These are phyloP conservation scores for Diaporthe citrichinensis DNA, from an alignment of 2,329 filamentous ascomycete genomes.

Conservation along the genomic window DNA sequence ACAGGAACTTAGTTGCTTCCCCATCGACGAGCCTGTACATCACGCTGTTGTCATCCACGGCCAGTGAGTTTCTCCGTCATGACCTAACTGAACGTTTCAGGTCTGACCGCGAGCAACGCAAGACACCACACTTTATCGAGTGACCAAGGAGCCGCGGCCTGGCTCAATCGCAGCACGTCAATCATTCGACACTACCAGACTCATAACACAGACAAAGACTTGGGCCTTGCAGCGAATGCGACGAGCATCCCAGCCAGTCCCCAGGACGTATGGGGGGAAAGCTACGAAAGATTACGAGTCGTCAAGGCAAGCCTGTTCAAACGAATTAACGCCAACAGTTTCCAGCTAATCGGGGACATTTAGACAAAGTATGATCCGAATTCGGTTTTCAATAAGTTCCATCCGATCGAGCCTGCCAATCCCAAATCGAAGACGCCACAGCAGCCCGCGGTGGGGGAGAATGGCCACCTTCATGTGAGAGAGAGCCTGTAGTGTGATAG, in stretches of 20 bases:
- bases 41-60: background rate
- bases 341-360: background rate
- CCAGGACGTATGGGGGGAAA: background rate
- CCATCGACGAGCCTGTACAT: background rate
- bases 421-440: background rate
- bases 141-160: background rate
- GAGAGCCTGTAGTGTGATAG: background rate
- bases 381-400: background rate
- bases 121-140: background rate
- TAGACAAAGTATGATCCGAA: background rate
- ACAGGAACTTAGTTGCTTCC: background rate
- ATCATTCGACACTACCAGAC: background rate
- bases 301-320: background rate
- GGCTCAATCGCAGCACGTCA: background rate
- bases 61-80: background rate
- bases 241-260: background rate
- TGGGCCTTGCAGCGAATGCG: background rate
- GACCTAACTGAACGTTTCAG: background rate
- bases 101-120: background rate
- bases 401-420: background rate
- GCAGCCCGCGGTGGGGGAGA: background rate
- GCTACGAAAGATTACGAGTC: background rate
- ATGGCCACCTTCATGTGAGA: background rate
- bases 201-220: background rate
- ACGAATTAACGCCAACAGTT: no score